Conservation (phyloP, 2,329 filamentous ascomycete genomes). For the Hymenoscyphus salicellus region DNA sequence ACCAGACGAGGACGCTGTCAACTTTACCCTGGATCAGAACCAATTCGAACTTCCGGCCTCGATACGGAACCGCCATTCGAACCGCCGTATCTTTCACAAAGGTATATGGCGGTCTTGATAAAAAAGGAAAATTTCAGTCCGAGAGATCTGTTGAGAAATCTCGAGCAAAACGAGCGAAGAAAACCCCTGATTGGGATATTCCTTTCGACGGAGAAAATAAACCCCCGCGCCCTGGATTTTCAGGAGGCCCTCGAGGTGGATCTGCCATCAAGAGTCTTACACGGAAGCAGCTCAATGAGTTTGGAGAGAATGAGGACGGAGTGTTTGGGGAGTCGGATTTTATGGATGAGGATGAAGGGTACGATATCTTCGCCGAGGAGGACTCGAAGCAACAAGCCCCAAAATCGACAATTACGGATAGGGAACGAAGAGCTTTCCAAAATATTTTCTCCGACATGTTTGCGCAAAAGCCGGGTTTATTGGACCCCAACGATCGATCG, state of each 20-base stretch:
- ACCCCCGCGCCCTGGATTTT: background rate
- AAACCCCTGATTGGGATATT: constrained; percentile 1
- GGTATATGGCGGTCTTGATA: background rate
- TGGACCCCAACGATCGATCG: constrained; percentile 8
- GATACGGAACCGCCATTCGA: background rate
- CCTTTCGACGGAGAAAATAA: background rate
- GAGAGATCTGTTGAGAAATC: background rate
- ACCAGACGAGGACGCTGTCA: constrained; percentile 64
- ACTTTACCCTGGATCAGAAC: constrained; percentile 26
- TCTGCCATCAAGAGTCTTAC: background rate
- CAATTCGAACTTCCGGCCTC: background rate
- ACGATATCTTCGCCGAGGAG: background rate
- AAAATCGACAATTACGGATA: constrained; percentile 54
- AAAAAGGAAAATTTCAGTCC: background rate
- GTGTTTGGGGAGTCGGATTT: background rate
- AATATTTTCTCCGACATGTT: constrained; percentile 59
- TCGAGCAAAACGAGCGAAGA: background rate
- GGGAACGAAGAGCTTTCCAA: constrained; percentile 49
- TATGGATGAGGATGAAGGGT: constrained; percentile 15
- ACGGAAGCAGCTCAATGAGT: constrained; percentile 8
- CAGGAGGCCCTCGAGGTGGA: background rate
- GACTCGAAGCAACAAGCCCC: constrained; percentile 22
- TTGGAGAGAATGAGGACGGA: constrained; percentile 13
- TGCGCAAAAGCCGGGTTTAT: constrained; percentile 30
- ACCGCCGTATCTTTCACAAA: background rate